A percentile compares a stretch with the other conserved stretches of the same genome.
phyloP scores from a whole-genome alignment of 768 basidiomycete genomes.

The Lyophyllum decastes region DNA sequence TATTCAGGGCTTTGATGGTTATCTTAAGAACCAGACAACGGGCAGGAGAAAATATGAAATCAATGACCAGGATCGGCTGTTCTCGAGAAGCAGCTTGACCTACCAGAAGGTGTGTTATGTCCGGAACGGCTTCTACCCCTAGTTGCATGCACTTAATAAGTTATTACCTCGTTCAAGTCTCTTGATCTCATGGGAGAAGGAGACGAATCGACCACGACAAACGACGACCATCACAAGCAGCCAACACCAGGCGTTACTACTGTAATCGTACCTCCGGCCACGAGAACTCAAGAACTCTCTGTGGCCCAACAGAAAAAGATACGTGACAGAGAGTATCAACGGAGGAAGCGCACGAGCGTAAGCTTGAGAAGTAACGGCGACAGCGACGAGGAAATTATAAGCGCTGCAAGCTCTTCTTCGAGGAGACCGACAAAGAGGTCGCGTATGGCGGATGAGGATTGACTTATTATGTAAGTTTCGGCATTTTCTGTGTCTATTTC shows the following conservation, averaged over 20 bases:
- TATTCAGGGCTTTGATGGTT: constrained; percentile 84
- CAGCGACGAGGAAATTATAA: constrained; percentile 72
- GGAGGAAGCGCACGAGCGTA: constrained; percentile 70
- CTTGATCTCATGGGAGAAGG: constrained; percentile 75
- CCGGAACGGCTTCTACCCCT: constrained; percentile 11
- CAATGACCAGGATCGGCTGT: constrained; percentile 75
- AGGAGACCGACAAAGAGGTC: constrained; percentile 71
- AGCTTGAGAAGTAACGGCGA: constrained; percentile 67
- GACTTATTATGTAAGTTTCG: constrained; percentile 16
- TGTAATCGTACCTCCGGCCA: constrained; percentile 75
- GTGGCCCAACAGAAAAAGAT: constrained; percentile 76
- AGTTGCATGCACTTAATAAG: background rate
- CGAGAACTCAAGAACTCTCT: constrained; percentile 64
- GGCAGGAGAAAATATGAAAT: constrained; percentile 75
- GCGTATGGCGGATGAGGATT: constrained; percentile 69
- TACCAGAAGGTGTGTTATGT: constrained; percentile 61
- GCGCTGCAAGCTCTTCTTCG: constrained; percentile 44
- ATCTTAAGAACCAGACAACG: constrained; percentile 74
- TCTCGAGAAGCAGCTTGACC: constrained; percentile 80
- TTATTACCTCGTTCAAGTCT: constrained; percentile 46
- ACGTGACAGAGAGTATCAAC: constrained; percentile 80
- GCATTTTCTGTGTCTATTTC: background rate
- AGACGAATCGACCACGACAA: constrained; percentile 54
- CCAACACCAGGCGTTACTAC: constrained; percentile 76
- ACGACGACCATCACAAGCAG: constrained; percentile 66